Evolutionary conservation across 441 rosid species (phyloP), one percentile per base, ranked within the genome.

Genomic region (Eruca vesicaria): DNA sequence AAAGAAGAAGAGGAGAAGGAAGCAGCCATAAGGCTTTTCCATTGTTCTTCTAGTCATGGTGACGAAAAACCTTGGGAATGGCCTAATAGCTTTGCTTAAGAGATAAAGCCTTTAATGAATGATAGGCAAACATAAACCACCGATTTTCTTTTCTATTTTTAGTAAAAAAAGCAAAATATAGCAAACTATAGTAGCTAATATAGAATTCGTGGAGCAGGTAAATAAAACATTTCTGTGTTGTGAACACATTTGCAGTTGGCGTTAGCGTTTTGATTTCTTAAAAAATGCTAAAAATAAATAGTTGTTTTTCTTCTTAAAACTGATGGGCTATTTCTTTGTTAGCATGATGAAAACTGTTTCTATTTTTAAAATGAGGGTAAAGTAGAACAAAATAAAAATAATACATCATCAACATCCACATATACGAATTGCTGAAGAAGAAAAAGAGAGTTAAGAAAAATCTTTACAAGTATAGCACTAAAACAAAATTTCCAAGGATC

Each of bases 21-120:
- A 71, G 88, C 84, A 85, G 85, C 91, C 90, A 19, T 48, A 85
- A 85, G 87, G 87, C 85, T 48, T 63, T 70, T 74, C 66, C 69
- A 45, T 75, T 69, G 58, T 66, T 79, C 70, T 80, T 50, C 56
- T 72, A 57, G 75, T 77, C 89, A 86, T 86, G 26, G 56, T 66
- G 60, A 63, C 66, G 74, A 18, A 71, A 71, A 71, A 66, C 86
- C 86, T 83, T 83, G 84, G 85, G 66, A 66, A 69, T 28, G 73
- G 77, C 78, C 21, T 48, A 48, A 48, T 48, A 16, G 55, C 55
- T 15, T 9, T 48, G 55, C 55, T 76, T 77, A 77, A 65, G 65
- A 71, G 63, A 71, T 69, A 21, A 65, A 71, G 67, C 56, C 72
- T 70, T 65, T 77, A 64, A 71, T 71, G 76, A 38, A 70, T 65